Percentiles rank a stretch among this genome's conserved stretches.
Conservation (phyloP, 345 rosid species). For the Hypericum perforatum region DNA sequence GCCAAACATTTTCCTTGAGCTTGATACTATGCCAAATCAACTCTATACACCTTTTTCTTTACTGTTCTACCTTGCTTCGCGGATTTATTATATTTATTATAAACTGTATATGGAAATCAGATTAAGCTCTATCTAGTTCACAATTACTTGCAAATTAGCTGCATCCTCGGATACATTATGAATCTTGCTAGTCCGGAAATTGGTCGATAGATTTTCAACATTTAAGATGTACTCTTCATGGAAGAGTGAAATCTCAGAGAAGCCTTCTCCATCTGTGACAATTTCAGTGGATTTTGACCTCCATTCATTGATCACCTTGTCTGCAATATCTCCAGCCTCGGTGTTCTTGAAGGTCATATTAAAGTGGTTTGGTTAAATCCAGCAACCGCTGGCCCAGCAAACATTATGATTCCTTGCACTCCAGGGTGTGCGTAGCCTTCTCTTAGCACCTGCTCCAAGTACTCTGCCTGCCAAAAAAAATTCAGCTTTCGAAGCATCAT, state of each 20-base stretch:
- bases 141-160: too few relatives aligned
- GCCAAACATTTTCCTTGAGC: too few relatives aligned
- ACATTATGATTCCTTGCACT: slow-evolving; percentile 1
- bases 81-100: too few relatives aligned
- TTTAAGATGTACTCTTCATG: background rate
- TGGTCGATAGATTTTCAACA: background rate
- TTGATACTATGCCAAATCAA: too few relatives aligned
- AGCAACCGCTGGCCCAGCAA: background rate
- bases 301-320: too few relatives aligned
- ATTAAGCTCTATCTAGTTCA: too few relatives aligned
- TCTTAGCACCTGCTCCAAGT: slow-evolving; percentile 5
- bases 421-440: slow-evolving; percentile 4
- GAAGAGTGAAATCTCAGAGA: background rate
- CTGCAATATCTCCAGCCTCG: background rate
- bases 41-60: too few relatives aligned
- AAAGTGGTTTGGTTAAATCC: background rate
- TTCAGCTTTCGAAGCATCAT: background rate
- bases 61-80: too few relatives aligned
- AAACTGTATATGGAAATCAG: too few relatives aligned
- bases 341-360: background rate
- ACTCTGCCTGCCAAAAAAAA: slow-evolving; percentile 1
- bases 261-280: background rate
- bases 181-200: background rate
- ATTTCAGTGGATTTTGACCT: background rate
- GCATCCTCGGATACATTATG: background rate